Percentiles rank a stretch among this genome's conserved stretches.
phyloP scores from a whole-genome alignment of 306 rosid species.

The Medicago ruthenica region DNA sequence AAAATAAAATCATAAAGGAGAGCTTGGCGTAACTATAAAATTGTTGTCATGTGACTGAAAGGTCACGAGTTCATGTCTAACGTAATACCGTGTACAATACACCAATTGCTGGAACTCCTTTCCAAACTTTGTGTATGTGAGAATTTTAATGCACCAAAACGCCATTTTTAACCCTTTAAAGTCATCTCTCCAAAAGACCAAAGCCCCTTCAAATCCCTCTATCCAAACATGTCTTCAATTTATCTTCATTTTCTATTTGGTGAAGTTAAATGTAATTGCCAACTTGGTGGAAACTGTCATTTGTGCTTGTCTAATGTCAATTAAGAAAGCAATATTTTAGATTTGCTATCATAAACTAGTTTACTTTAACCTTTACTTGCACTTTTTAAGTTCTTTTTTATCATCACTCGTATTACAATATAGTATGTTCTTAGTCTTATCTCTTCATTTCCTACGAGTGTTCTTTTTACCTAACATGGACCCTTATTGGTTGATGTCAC shows the following conservation, averaged over 20 bases:
- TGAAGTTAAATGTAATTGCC: conserved; percentile 21
- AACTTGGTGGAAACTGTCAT: conserved; percentile 27
- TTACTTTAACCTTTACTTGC: conserved; percentile 5
- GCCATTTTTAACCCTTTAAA: too few species aligned
- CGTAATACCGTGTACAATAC: too few species aligned
- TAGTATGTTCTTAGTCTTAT: conserved; percentile 38
- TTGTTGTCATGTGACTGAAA: too few species aligned
- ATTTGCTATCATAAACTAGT: conserved; percentile 14
- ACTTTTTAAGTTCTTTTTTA: conserved; percentile 22
- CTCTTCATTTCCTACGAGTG: conserved; percentile 27
- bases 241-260: neutral
- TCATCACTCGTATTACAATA: conserved; percentile 15
- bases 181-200: neutral
- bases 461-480: conserved; percentile 4
- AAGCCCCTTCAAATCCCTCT: neutral
- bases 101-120: too few species aligned
- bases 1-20: too few species aligned
- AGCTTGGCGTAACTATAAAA: too few species aligned
- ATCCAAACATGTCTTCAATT: neutral
- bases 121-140: too few species aligned
- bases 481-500: conserved; percentile 26
- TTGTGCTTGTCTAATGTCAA: conserved; percentile 13
- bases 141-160: too few species aligned
- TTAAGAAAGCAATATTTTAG: conserved; percentile 11
- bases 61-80: too few species aligned